Evolutionary conservation across 768 basidiomycete species (phyloP).

Genomic region (Russula sp.): DNA sequence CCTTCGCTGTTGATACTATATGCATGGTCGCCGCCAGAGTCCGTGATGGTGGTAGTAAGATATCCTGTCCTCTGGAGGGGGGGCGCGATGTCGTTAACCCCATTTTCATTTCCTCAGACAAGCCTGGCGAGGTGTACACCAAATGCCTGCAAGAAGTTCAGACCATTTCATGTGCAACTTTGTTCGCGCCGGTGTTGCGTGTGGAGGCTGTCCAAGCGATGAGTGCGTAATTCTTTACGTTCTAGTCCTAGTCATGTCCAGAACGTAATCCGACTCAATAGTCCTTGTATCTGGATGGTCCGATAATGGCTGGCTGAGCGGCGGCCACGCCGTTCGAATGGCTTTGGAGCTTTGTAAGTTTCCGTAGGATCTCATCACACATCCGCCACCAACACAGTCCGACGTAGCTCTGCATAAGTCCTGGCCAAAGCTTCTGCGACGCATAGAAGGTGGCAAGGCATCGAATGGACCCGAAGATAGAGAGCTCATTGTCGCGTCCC

Average conservation of each 20-base stretch:
- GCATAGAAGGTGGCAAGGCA: conserved; percentile 65
- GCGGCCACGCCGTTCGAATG: conserved; percentile 96
- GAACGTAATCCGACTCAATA: background rate
- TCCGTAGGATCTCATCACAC: background rate
- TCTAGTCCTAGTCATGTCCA: background rate
- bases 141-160: conserved; percentile 82
- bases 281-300: conserved; percentile 92
- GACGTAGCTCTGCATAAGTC: conserved; percentile 78
- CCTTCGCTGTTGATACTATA: conserved; percentile 88
- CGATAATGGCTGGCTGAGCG: conserved; percentile 91
- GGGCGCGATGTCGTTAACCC: conserved; percentile 15
- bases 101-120: conserved; percentile 37
- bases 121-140: conserved; percentile 64
- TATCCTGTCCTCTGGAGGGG: background rate
- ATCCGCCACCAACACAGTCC: background rate
- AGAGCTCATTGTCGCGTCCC: conserved; percentile 70
- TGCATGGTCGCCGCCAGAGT: conserved; percentile 91
- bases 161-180: conserved; percentile 71
- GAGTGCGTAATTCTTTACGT: conserved; percentile 46
- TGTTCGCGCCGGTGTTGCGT: conserved; percentile 80
- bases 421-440: conserved; percentile 73
- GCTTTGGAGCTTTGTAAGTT: conserved; percentile 82
- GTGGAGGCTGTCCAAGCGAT: conserved; percentile 90
- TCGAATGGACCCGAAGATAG: conserved; percentile 56
- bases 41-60: conserved; percentile 79